A percentile compares a stretch with the other conserved stretches of the same genome.
These are phyloP conservation scores for Mycena olivaceomarginata DNA, from an alignment of 768 basidiomycete genomes.

Conservation along the genomic window DNA sequence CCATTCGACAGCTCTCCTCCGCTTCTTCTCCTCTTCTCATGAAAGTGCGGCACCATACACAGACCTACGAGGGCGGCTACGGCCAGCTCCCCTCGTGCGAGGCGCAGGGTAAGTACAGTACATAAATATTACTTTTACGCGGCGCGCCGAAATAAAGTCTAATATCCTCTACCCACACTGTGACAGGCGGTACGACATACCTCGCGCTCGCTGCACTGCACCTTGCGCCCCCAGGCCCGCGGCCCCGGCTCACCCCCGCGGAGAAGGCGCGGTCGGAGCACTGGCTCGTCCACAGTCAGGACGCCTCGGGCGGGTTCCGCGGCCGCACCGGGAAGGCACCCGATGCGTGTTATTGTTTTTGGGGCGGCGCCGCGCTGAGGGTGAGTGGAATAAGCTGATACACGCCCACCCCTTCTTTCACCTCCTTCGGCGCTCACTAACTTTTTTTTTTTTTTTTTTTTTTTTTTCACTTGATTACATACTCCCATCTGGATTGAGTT, in stretches of 20 bases:
- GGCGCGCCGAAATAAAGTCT: not conserved
- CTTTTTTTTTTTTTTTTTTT: too few relatives aligned
- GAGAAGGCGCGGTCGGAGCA: slow-evolving; percentile 76
- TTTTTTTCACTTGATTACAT: too few relatives aligned
- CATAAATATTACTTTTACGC: not conserved
- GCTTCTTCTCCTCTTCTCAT: slow-evolving; percentile 18
- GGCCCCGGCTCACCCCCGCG: slow-evolving; percentile 52
- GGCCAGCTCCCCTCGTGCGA: slow-evolving; percentile 90
- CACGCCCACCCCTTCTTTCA: not conserved
- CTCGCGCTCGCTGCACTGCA: slow-evolving; percentile 88
- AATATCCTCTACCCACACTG: not conserved
- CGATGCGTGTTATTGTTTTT: slow-evolving; percentile 98
- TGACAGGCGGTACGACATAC: slow-evolving; percentile 93
- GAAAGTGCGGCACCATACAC: slow-evolving; percentile 12
- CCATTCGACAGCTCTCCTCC: slow-evolving; percentile 15
- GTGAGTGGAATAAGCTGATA: slow-evolving; percentile 62
- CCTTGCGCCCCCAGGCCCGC: slow-evolving; percentile 63
- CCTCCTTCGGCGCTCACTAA: not conserved
- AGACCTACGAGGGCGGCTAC: slow-evolving; percentile 97
- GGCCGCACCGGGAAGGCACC: slow-evolving; percentile 92
- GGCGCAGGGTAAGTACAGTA: slow-evolving; percentile 79
- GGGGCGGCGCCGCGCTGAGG: slow-evolving; percentile 89
- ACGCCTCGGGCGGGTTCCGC: slow-evolving; percentile 84
- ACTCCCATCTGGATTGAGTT: too few relatives aligned
- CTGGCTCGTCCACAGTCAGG: slow-evolving; percentile 89